Base-by-base conservation (phyloP, 2,329 filamentous ascomycete genomes). In the Colletotrichum graminicola region DNA sequence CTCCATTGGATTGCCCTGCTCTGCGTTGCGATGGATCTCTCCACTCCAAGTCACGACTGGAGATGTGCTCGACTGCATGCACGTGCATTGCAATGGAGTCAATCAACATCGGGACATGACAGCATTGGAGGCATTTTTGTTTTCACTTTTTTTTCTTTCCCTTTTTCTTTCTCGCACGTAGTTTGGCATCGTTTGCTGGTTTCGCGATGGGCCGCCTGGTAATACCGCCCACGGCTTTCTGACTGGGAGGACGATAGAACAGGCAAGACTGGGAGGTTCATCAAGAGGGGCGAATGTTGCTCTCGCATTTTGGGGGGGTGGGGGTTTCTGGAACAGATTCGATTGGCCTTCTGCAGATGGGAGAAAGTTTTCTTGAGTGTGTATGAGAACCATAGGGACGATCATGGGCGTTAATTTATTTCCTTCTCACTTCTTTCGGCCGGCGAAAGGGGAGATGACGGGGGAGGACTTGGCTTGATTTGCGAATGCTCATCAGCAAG, bases 331-430 rank as follows among this genome's bases (percentile, higher is more conserved):
- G 54, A 47, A 67, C 67, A 67, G 65, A 62, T 59, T 47, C 45
- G 65, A 59, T 39, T 39, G 49, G 36, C 51, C 54, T 57, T 54
- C 36, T 41, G 68, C 64, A 56, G 51, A 59, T 45, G n/a, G 52
- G 52, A 52, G 57, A 57, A 51, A 43, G 39, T 29, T 71, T 68
- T 71, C 63, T 67, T 62, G 67, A 63, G 68, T 67, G 68, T 71
- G 68, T 71, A 68, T 57, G 64, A 71, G 52, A 71, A 56, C 29
- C 63, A 54, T 63, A 71, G 68, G 68, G 68, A 49, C 55, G 59
- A 71, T 52, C 45, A 62, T 59, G 57, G 68, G 68, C 68, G 68
- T 71, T 68, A 39, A 14, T 55, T 55, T 63, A 36, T 56, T 56
- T 39, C 21, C 29, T 23, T 56, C 7, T 56, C 34, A 21, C 18